These are phyloP conservation scores for Sporothrix curviconia DNA, from an alignment of 2,329 filamentous ascomycete genomes.

Conservation along the genomic window DNA sequence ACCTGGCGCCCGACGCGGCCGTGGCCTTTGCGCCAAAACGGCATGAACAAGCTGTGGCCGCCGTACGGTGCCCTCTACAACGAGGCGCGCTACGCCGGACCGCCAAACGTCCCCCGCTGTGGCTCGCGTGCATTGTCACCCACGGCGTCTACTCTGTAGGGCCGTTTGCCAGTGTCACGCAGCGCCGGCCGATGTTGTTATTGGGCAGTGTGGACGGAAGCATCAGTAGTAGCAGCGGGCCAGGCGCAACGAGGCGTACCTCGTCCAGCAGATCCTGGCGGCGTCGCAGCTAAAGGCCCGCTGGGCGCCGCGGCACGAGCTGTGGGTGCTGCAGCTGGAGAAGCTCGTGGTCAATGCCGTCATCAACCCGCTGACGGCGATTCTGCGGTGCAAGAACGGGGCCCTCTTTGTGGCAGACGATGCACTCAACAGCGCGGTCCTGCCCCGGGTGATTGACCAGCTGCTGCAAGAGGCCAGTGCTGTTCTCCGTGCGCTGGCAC, in stretches of 20 bases:
- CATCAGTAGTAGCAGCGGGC: too few relatives aligned
- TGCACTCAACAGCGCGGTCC: not conserved
- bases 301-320: slow-evolving; percentile 34
- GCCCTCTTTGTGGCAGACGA: slow-evolving; percentile 48
- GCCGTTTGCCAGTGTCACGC: slow-evolving; percentile 48
- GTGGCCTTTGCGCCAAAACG: slow-evolving; percentile 84
- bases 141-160: slow-evolving; percentile 49
- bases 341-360: slow-evolving; percentile 77
- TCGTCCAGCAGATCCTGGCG: slow-evolving; percentile 36
- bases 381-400: slow-evolving; percentile 75
- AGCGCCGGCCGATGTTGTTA: slow-evolving; percentile 39
- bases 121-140: slow-evolving; percentile 60
- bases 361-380: slow-evolving; percentile 77
- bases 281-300: slow-evolving; percentile 39
- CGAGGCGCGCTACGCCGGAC: slow-evolving; percentile 32
- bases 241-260: slow-evolving; percentile 29
- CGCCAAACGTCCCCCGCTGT: slow-evolving; percentile 59
- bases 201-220: too few relatives aligned
- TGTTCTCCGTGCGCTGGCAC: slow-evolving; percentile 63
- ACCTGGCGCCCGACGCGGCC: slow-evolving; percentile 59
- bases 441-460: slow-evolving; percentile 51
- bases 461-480: slow-evolving; percentile 68
- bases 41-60: slow-evolving; percentile 64
- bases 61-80: slow-evolving; percentile 42
- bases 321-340: slow-evolving; percentile 66